Conservation (phyloP, 805 yeast genomes). For the Scheffersomyces amazonensis region DNA sequence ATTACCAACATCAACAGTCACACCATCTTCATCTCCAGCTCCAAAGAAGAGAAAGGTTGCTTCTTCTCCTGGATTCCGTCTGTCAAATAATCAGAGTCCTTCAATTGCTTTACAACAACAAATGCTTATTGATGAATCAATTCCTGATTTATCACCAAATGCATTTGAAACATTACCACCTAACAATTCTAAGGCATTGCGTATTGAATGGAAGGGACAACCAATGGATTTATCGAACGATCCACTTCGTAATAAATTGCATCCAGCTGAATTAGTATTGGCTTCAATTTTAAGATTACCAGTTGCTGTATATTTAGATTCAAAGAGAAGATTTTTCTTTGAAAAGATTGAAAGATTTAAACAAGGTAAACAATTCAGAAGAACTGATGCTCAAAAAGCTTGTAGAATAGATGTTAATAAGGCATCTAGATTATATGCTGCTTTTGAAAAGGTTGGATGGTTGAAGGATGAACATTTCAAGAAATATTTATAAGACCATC, state of each 20-base stretch:
- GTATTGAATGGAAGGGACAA: slow-evolving; percentile 97
- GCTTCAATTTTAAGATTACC: slow-evolving; percentile 91
- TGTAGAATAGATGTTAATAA: slow-evolving; percentile 96
- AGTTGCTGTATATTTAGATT: slow-evolving; percentile 72
- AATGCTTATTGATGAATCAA: slow-evolving; percentile 59
- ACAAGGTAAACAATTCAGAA: slow-evolving; percentile 75
- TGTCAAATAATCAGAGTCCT: slow-evolving; percentile 20
- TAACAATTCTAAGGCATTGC: slow-evolving; percentile 62
- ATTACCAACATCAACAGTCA: neutral
- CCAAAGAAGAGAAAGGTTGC: slow-evolving; percentile 43
- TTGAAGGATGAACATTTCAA: slow-evolving; percentile 71
- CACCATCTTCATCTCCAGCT: slow-evolving; percentile 10
- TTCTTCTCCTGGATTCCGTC: slow-evolving; percentile 15
- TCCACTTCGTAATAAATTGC: slow-evolving; percentile 69
- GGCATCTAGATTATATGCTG: slow-evolving; percentile 86
- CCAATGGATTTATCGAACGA: slow-evolving; percentile 87
- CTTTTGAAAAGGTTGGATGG: slow-evolving; percentile 92
- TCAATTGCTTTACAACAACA: slow-evolving; percentile 40
- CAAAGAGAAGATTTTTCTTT: slow-evolving; percentile 71
- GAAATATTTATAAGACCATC: slow-evolving; percentile 16
- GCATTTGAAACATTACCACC: slow-evolving; percentile 57
- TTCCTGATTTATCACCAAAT: slow-evolving; percentile 85
- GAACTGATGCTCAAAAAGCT: slow-evolving; percentile 98
- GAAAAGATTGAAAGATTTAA: slow-evolving; percentile 81
- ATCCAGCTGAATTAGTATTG: slow-evolving; percentile 85